These are phyloP conservation scores for Boletus subparvulus DNA, from an alignment of 768 basidiomycete species.

Conservation along the genomic window DNA sequence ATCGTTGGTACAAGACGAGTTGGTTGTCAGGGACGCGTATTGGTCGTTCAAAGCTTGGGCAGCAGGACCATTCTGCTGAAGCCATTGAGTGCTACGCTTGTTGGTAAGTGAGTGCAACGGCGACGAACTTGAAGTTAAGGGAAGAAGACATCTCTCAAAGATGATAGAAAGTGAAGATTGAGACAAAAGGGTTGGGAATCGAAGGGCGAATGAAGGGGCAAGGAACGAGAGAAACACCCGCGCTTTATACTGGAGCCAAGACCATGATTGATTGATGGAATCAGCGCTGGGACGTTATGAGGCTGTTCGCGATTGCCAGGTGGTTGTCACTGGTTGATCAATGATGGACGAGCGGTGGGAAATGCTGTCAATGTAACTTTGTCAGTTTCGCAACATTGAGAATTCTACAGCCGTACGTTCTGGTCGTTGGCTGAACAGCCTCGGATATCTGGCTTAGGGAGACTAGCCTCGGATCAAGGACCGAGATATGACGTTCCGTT, in stretches of 20 bases:
- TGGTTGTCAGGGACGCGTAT: constrained; percentile 13
- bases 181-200: neutral
- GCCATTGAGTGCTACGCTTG: constrained; percentile 18
- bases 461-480: no score
- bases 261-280: neutral
- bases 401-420: no score
- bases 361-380: no score
- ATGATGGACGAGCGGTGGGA: no score
- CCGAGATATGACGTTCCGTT: no score
- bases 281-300: neutral
- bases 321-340: no score
- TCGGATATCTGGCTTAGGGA: no score
- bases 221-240: neutral
- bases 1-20: constrained; percentile 16
- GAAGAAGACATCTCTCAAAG: constrained; percentile 21
- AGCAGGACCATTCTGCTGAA: constrained; percentile 27
- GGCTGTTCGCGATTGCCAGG: no score
- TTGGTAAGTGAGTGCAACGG: constrained; percentile 14
- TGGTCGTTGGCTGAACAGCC: no score
- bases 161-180: constrained; percentile 4
- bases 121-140: constrained; percentile 13
- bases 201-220: neutral
- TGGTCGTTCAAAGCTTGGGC: constrained; percentile 25
- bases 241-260: constrained; percentile 6
- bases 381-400: no score